These are phyloP conservation scores for Echites panduratus DNA, from an alignment of 257 asterid genomes.

Conservation along the genomic window DNA sequence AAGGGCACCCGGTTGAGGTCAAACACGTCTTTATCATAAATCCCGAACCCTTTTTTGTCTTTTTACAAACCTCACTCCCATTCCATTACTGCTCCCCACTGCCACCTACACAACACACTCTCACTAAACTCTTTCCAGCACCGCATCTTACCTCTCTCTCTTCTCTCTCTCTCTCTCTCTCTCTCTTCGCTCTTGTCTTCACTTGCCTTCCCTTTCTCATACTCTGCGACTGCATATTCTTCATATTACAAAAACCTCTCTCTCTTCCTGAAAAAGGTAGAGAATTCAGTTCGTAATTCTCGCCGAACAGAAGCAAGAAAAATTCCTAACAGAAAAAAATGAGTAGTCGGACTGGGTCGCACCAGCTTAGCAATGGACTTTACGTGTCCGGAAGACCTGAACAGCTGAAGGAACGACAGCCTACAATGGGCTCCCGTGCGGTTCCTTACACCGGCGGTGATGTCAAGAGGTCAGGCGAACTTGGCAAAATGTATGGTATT, in stretches of 20 bases:
- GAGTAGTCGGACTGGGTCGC: constrained; percentile 76
- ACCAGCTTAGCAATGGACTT: constrained; percentile 85
- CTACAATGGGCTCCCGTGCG: constrained; percentile 65
- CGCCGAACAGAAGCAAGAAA: background rate
- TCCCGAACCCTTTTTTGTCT: constrained; percentile 1
- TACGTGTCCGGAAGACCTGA: constrained; percentile 87
- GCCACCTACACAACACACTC: constrained; percentile 8
- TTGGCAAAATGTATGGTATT: constrained; percentile 83
- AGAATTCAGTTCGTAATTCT: background rate
- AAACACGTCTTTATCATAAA: constrained; percentile 15
- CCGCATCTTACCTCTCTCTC: background rate
- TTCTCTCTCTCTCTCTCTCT: constrained; percentile 2
- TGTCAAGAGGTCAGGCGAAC: constrained; percentile 83
- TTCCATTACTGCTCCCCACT: background rate
- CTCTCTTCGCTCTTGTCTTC: background rate
- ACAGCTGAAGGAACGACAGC: constrained; percentile 61
- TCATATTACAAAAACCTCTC: background rate
- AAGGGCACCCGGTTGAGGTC: background rate
- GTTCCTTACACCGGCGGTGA: constrained; percentile 89
- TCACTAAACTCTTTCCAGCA: background rate
- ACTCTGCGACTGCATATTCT: background rate
- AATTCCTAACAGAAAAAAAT: constrained; percentile 15
- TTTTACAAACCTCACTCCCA: background rate
- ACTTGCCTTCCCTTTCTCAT: background rate
- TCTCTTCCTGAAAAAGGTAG: background rate